Base-by-base conservation (phyloP, 345 rosid genomes). In the Trapa incisa region DNA sequence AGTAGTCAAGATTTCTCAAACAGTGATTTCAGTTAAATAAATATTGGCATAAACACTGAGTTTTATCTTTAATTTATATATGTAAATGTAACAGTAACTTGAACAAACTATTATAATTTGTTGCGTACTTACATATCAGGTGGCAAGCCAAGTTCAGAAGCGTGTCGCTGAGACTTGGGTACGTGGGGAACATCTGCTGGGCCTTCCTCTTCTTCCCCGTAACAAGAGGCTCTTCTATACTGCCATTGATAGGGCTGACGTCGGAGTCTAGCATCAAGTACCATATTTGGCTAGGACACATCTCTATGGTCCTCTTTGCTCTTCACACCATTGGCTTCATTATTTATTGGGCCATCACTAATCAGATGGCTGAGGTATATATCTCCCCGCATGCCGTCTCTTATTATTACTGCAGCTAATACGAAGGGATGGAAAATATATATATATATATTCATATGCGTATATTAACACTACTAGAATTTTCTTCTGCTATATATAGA, bases 201-300 rank as follows among this genome's bases (percentile, higher is more conserved):
- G 61, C 90, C 41, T 80, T 90, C 61, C 77, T 92, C 36, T 90
- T 92, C 72, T 84, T 84, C 57, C 97, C 97, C 10, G 96, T 92
- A 79, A 77, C 92, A 2, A 85, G 98, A 16, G 90, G 89, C 0
- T 90, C 97, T 1, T 92, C 96, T 52, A 68, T 92, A 73, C 76
- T 92, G 58, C 81, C 80, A 6, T 53, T 83, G 14, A 66, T 92
- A 7, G 97, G 96, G 13, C 69, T 92, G 38, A 86, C 93, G 33
- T 89, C 96, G 11, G 98, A 92, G 68, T 75, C 81, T 2, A 82
- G 96, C 89, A 90, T 92, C 70, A 92, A 90, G 79, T 92, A 92
- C 41, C 98, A 92, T 61, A 86, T 88, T 38, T 92, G 98, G 98
- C 71, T 92, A 0, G 97, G 98, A 0, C 96, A 92, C 65, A 65